Base-by-base conservation (phyloP, 1,284 basidiomycete species). In the Stygiomarasmius scandens region DNA sequence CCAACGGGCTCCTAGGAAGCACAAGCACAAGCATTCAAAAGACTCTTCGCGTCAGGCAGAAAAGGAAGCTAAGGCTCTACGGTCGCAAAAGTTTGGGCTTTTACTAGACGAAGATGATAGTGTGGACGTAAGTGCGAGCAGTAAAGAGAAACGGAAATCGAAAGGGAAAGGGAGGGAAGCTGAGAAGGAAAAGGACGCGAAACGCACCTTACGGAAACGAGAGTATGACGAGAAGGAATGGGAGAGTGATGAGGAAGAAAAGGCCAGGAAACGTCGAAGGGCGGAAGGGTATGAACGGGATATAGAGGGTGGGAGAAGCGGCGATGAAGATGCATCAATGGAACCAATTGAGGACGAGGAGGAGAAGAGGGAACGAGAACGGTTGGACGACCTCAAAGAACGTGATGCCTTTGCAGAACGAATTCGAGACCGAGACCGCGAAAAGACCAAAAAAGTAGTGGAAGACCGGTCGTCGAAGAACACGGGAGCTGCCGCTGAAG, bases 351-450 rank as follows among this genome's bases (percentile, higher is more conserved):
- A 94, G 69, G 90, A 89, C 62, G 89, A 91, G 66, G 89, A 87
- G 3, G 76, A 75, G 34, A 79, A 88, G 49, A 82, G 72, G 65
- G 95, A 95, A 74, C 78, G 85, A 45, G 90, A 95, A 67, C 80
- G 93, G 24, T 60, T 87, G 54, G 84, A 89, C 67, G 96, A 99
- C 66, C 63, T 93, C 12, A 81, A 84, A 57, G 96, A 98, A 62
- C 82, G 96, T 59, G 96, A 99, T 71, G 95, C 90, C 34, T 98
- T 98, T 66, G 92, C 96, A 0, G 87, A 93, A 63, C 88, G 96
- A 4, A 85, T 98, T 66, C 86, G 85, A 66, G 83, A 90, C 58
- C 87, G 90, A 59, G 96, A 99, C 73, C 82, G 84, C 66, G 90
- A 93, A 72, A 84, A 83, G 70, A 93, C 91, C 41, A 96, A 96